Percentiles rank a stretch among this genome's conserved stretches.
phyloP scores from a whole-genome alignment of 2,329 filamentous ascomycete species.

The Colletotrichum sublineola region DNA sequence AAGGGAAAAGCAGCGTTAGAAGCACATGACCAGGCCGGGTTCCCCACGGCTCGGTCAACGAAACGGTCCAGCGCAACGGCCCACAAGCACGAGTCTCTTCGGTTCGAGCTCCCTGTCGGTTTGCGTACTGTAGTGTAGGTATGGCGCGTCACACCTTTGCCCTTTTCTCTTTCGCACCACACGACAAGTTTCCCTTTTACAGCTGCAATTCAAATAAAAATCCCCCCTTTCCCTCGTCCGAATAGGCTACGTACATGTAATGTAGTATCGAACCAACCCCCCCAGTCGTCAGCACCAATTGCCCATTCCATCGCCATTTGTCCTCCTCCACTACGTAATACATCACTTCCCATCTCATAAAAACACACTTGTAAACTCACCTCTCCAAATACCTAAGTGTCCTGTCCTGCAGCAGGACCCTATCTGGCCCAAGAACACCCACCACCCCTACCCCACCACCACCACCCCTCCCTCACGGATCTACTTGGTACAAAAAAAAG shows the following conservation, averaged over 20 bases:
- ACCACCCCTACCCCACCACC: constrained; percentile 7
- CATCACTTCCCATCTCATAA: not conserved
- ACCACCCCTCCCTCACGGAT: constrained; percentile 10
- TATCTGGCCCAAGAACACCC: not conserved
- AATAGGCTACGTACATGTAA: not conserved
- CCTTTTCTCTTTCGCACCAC: constrained; percentile 12
- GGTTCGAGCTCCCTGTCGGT: too few relatives aligned
- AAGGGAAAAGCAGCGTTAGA: not conserved
- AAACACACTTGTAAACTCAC: not conserved
- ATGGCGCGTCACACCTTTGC: too few relatives aligned
- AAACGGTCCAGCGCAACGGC: constrained; percentile 31
- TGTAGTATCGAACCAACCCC: too few relatives aligned
- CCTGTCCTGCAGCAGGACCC: not conserved
- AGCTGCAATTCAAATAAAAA: not conserved
- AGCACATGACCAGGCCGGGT: not conserved
- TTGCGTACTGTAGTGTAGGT: too few relatives aligned
- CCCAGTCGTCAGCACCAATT: not conserved
- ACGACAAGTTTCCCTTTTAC: constrained; percentile 35
- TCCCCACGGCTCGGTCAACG: constrained; percentile 40
- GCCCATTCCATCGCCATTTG: too few relatives aligned
- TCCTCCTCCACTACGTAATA: not conserved
- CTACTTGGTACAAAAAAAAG: not conserved
- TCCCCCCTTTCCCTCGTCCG: not conserved
- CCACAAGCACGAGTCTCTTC: too few relatives aligned
- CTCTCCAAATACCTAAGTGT: not conserved